A percentile compares a stretch with the other conserved stretches of the same genome.
Conservation (phyloP, 306 rosid species). For the Vigna trinervia region DNA sequence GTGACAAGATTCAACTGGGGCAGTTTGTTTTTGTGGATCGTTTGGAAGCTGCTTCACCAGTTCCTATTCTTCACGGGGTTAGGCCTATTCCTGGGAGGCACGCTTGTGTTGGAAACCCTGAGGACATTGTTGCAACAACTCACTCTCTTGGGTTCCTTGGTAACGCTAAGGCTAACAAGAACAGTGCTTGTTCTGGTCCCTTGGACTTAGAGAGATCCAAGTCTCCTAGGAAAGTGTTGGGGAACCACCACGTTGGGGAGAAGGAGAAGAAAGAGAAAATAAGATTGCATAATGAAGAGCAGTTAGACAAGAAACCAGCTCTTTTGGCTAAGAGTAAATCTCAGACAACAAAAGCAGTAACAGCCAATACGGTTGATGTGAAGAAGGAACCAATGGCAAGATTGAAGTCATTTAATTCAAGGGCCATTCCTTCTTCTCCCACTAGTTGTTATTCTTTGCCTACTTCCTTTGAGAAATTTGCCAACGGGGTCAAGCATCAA, state of each 20-base stretch:
- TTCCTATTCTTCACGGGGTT: conserved; percentile 90
- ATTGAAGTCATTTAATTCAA: conserved; percentile 76
- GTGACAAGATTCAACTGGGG: conserved; percentile 96
- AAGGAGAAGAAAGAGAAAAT: conserved; percentile 62
- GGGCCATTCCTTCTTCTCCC: conserved; percentile 87
- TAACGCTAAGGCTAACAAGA: conserved; percentile 31
- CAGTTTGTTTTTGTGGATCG: conserved; percentile 93
- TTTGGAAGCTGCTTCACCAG: conserved; percentile 87
- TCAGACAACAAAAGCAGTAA: conserved; percentile 50
- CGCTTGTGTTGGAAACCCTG: conserved; percentile 91
- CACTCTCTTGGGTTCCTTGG: conserved; percentile 76
- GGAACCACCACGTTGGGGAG: conserved; percentile 46
- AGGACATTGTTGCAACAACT: conserved; percentile 90
- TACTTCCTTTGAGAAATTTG: conserved; percentile 81
- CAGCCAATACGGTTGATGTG: conserved; percentile 53
- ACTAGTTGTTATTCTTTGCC: conserved; percentile 91
- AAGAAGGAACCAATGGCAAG: conserved; percentile 73
- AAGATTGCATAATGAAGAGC: conserved; percentile 61
- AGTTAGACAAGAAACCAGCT: conserved; percentile 59
- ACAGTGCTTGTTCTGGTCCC: conserved; percentile 44
- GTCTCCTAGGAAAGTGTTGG: conserved; percentile 51
- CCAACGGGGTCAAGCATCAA: conserved; percentile 77
- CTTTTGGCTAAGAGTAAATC: conserved; percentile 59
- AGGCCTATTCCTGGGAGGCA: conserved; percentile 95
- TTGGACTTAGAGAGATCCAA: conserved; percentile 53